Evolutionary conservation across 2,329 filamentous ascomycete genomes (phyloP).

Genomic region (Apiospora koreana): DNA sequence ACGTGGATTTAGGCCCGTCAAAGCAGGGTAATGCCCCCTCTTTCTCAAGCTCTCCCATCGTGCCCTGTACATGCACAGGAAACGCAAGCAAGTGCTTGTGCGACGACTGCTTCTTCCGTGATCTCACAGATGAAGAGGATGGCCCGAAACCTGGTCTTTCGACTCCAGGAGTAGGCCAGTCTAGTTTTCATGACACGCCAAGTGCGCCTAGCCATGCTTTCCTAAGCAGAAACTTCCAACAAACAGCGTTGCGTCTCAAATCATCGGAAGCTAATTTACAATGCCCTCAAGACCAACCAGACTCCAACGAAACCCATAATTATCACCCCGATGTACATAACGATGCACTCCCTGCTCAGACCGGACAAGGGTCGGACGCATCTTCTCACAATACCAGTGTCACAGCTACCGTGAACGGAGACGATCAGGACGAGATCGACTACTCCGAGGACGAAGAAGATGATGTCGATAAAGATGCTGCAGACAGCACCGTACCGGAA

Average conservation of each 20-base stretch:
- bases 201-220: neutral
- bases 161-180: neutral
- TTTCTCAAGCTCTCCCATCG: conserved; percentile 9
- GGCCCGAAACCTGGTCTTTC: neutral
- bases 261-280: neutral
- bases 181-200: neutral
- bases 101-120: neutral
- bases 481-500: conserved; percentile 10
- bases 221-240: neutral
- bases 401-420: conserved; percentile 33
- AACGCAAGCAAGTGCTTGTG: neutral
- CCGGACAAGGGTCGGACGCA: conserved; percentile 29
- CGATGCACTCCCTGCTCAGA: neutral
- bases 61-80: conserved; percentile 15
- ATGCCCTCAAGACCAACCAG: conserved; percentile 9
- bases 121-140: neutral
- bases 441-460: conserved; percentile 38
- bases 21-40: conserved; percentile 29
- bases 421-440: conserved; percentile 36
- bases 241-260: neutral
- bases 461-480: conserved; percentile 20
- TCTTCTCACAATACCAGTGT: conserved; percentile 37
- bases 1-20: conserved; percentile 24
- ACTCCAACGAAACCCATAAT: neutral
- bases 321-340: neutral